Base-by-base conservation (phyloP, 1,284 basidiomycete genomes). In the Microbotryomycetes sp. region DNA sequence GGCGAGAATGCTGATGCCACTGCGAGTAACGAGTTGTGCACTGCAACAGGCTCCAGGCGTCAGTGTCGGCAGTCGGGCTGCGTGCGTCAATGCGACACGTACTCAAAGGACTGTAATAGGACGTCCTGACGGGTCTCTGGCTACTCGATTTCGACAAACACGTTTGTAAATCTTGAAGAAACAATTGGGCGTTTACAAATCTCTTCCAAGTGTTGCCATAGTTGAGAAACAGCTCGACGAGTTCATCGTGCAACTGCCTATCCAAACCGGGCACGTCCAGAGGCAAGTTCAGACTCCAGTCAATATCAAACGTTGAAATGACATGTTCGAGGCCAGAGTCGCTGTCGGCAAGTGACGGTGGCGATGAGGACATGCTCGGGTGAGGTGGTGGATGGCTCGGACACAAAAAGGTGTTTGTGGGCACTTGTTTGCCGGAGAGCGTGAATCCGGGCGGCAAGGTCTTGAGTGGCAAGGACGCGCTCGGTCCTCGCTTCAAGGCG, bases 41-140 rank as follows among this genome's bases (percentile, higher is more conserved):
- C 35, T 41, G n/a, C n/a, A n/a, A n/a, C n/a, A n/a, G n/a, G n/a
- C n/a, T n/a, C n/a, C n/a, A n/a, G n/a, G n/a, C n/a, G n/a, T n/a
- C n/a, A n/a, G n/a, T n/a, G n/a, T n/a, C n/a, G n/a, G n/a, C n/a
- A n/a, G n/a, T 41, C 18, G 35, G 35, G 18, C 18, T 41, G 9
- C 35, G 35, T 11, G 35, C 9, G 9, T 41, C 35, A 41, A 18
- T 18, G 18, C 35, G 35, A 41, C 11, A 41, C 35, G 11, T 18
- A 41, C 35, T 11, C 35, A 87, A 82, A 0, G 85, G 84, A 1
- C 82, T 84, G 74, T 87, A 87, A 67, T 84, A 82, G 0, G 82
- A 77, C 0, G 81, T 80, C 57, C 79, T 79, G 0, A 79, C 77
- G 11, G 77, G 75, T 0, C 76, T 67, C 9, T 45, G 16, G 31